Percentiles rank a stretch among this genome's conserved stretches.
These are phyloP conservation scores for Daldinia childiae DNA, from an alignment of 495 filamentous ascomycete species.

Conservation along the genomic window DNA sequence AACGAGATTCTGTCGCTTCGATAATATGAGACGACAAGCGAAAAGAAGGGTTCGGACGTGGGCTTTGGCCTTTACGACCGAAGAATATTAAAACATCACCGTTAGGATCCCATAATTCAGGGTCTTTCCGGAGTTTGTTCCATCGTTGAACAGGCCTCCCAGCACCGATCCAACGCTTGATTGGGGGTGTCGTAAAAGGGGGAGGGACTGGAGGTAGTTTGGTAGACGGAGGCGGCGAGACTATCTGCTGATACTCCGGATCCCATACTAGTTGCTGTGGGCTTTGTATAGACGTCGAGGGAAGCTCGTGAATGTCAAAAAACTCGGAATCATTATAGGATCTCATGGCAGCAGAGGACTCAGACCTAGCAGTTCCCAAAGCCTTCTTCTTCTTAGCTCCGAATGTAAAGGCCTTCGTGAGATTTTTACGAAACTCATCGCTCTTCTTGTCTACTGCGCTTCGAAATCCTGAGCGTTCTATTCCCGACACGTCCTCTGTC, in stretches of 20 bases:
- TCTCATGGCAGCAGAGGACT: constrained; percentile 52
- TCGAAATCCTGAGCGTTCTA: constrained; percentile 62
- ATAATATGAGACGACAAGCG: constrained; percentile 65
- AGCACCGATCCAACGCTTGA: constrained; percentile 62
- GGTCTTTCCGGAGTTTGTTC: constrained; percentile 66
- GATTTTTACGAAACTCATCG: constrained; percentile 59
- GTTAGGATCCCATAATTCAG: constrained; percentile 69
- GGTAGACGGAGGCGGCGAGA: constrained; percentile 48
- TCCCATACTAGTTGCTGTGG: constrained; percentile 44
- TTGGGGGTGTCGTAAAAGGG: constrained; percentile 45
- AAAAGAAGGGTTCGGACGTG: constrained; percentile 64
- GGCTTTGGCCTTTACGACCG: constrained; percentile 51
- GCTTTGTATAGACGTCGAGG: constrained; percentile 20
- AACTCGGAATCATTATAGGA: constrained; percentile 40
- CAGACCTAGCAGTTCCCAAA: constrained; percentile 44
- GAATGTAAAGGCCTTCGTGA: constrained; percentile 59
- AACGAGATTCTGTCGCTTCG: constrained; percentile 63
- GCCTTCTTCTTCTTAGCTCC: constrained; percentile 56
- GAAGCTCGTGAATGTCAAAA: constrained; percentile 43
- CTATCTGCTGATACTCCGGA: constrained; percentile 35
- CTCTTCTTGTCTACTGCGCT: constrained; percentile 63
- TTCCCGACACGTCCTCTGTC: constrained; percentile 60
- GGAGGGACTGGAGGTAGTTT: constrained; percentile 50
- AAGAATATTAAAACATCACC: constrained; percentile 71
- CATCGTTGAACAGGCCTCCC: constrained; percentile 60